phyloP scores from a whole-genome alignment of 2,329 filamentous ascomycete species.

The Ophiostoma sp. region DNA sequence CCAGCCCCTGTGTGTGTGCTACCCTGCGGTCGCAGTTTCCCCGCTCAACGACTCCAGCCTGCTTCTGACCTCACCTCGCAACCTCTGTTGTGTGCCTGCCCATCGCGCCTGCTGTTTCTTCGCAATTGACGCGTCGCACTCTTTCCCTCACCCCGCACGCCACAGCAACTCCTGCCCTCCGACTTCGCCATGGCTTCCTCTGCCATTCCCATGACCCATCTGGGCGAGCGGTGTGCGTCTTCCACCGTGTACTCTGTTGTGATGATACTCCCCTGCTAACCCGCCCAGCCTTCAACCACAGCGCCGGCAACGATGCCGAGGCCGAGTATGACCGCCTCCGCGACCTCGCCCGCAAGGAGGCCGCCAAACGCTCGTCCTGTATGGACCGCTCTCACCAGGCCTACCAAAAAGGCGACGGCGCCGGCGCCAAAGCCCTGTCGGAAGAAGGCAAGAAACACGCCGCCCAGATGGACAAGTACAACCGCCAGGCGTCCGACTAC shows the following conservation, averaged over 20 bases:
- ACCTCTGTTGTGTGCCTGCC: background rate
- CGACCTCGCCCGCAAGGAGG: slow-evolving; percentile 77
- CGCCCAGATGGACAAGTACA: slow-evolving; percentile 81
- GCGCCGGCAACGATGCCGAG: slow-evolving; percentile 66
- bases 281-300: slow-evolving; percentile 72
- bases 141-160: background rate
- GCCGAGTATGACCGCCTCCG: slow-evolving; percentile 90
- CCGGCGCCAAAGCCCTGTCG: slow-evolving; percentile 76
- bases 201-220: slow-evolving; percentile 43
- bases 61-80: background rate
- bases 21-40: slow-evolving; percentile 17
- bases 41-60: background rate
- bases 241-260: too few relatives aligned
- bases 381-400: slow-evolving; percentile 75
- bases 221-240: slow-evolving; percentile 49
- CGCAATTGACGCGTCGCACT: background rate
- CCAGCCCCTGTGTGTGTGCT: slow-evolving; percentile 4
- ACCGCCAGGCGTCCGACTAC: slow-evolving; percentile 85
- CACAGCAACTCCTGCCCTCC: background rate
- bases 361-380: slow-evolving; percentile 72
- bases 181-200: slow-evolving; percentile 27
- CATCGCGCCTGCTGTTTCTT: background rate
- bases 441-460: slow-evolving; percentile 85
- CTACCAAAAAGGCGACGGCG: slow-evolving; percentile 81
- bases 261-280: slow-evolving; percentile 1